A percentile compares a stretch with the other conserved stretches of the same genome.
These are phyloP conservation scores for Anisodus acutangulus DNA, from an alignment of 257 asterid species.

Conservation along the genomic window DNA sequence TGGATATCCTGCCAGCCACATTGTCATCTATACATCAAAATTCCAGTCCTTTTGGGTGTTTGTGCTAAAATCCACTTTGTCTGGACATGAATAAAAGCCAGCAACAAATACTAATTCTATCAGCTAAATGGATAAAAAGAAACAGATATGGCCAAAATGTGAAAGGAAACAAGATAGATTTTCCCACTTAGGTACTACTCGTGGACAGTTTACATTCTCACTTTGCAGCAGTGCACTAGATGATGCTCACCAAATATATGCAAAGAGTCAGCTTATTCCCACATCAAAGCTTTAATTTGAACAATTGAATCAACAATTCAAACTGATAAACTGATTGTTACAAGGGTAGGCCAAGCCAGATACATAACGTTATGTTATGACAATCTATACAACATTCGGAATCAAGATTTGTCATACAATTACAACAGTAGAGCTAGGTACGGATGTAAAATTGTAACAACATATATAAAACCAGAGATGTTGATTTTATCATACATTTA, in stretches of 20 bases:
- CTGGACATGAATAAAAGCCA: neutral
- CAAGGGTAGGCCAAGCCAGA: neutral
- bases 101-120: neutral
- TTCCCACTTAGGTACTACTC: neutral
- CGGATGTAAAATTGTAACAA: neutral
- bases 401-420: neutral
- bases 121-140: neutral
- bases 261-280: neutral
- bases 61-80: neutral
- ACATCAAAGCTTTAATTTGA: constrained; percentile 7
- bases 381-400: neutral
- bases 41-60: neutral
- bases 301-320: neutral
- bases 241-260: neutral
- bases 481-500: neutral
- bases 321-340: neutral
- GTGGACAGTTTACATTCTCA: neutral
- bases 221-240: neutral
- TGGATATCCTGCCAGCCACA: neutral
- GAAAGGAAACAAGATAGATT: neutral
- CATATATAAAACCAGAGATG: neutral
- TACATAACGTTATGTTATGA: neutral
- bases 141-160: neutral
- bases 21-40: neutral
- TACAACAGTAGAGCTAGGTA: neutral